phyloP scores from a whole-genome alignment of 176 grass and related monocot genomes.

The Canna indica region DNA sequence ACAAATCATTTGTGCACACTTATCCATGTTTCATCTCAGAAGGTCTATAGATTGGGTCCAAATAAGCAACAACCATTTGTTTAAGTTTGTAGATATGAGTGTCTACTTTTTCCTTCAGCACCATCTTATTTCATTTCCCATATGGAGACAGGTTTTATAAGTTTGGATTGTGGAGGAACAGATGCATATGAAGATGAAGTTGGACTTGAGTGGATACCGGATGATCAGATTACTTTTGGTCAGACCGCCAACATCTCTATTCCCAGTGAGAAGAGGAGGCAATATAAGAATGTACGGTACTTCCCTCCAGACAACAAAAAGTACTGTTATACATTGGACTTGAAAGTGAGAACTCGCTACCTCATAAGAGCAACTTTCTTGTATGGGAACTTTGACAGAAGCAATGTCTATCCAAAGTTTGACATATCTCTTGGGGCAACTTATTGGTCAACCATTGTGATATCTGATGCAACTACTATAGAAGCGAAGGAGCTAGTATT shows the following conservation, averaged over 20 bases:
- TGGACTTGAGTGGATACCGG: conserved; percentile 76
- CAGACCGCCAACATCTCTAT: conserved; percentile 32
- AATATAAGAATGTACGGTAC: conserved; percentile 49
- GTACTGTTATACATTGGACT: conserved; percentile 84
- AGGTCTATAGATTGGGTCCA: background rate
- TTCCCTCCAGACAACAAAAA: conserved; percentile 61
- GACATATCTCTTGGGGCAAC: conserved; percentile 57
- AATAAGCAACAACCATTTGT: background rate
- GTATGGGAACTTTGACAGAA: conserved; percentile 85
- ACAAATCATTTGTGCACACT: background rate
- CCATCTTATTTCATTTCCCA: background rate
- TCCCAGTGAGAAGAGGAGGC: conserved; percentile 24
- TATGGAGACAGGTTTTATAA: conserved; percentile 55
- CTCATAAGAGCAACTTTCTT: conserved; percentile 81
- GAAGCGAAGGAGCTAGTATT: conserved; percentile 51
- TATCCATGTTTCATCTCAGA: background rate
- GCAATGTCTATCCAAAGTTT: conserved; percentile 72
- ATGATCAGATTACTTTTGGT: conserved; percentile 32
- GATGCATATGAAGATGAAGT: conserved; percentile 51
- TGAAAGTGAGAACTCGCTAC: conserved; percentile 61
- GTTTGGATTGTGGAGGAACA: conserved; percentile 77
- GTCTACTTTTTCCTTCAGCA: background rate
- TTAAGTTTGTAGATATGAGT: background rate
- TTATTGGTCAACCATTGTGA: conserved; percentile 58
- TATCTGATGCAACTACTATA: conserved; percentile 38